Conservation (phyloP, 805 yeast species). For the Saccharomycopsis javanensis region DNA sequence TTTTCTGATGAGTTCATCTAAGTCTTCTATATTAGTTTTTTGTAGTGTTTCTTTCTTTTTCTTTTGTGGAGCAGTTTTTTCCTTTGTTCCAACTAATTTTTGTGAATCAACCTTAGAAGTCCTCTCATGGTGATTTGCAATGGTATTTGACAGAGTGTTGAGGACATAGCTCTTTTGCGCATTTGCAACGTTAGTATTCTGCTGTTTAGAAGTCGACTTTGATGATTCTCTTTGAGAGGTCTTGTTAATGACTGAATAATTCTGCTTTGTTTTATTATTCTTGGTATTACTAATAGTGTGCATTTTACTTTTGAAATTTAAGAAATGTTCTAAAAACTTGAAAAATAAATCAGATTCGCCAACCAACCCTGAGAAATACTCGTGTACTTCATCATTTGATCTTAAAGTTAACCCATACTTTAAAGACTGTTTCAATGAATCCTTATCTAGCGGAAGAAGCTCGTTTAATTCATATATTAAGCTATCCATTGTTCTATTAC, state of each 20-base stretch:
- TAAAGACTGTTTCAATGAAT: conserved; percentile 44
- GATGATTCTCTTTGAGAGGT: neutral
- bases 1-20: conserved; percentile 51
- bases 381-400: conserved; percentile 38
- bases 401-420: conserved; percentile 41
- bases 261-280: neutral
- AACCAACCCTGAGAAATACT: conserved; percentile 44
- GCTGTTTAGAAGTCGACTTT: neutral
- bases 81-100: conserved; percentile 20
- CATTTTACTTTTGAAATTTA: neutral
- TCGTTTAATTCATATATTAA: conserved; percentile 18
- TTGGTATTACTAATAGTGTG: neutral
- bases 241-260: neutral
- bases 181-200: neutral
- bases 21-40: conserved; percentile 49
- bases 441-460: conserved; percentile 50
- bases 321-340: conserved; percentile 32
- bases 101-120: conserved; percentile 17
- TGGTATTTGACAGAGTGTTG: conserved; percentile 33
- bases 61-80: conserved; percentile 21
- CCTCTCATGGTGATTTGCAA: conserved; percentile 2
- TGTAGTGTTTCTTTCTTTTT: conserved; percentile 33
- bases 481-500: neutral
- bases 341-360: conserved; percentile 50
- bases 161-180: conserved; percentile 15